Conservation (phyloP, 2,329 filamentous ascomycete species). For the Gliomastix tumulicola region DNA sequence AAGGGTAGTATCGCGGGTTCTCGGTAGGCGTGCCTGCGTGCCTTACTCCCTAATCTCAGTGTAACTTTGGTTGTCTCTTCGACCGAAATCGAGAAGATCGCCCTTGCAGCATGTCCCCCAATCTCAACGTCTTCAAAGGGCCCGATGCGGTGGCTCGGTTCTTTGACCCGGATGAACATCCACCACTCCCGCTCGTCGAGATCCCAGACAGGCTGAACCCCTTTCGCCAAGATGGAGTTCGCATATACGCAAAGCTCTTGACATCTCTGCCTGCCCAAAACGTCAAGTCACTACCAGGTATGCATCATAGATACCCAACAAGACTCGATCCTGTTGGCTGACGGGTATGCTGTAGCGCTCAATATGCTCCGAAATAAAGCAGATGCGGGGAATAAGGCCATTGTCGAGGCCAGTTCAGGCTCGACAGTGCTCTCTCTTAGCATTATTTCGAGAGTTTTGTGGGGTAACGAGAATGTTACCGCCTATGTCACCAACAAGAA, state of each 20-base stretch:
- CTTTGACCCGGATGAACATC: slow-evolving; percentile 14
- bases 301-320: neutral
- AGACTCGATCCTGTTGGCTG: neutral
- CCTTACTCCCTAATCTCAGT: no score
- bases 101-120: no score
- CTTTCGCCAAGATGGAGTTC: neutral
- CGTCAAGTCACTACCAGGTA: slow-evolving; percentile 55
- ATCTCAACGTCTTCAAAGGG: slow-evolving; percentile 49
- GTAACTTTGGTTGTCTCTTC: no score
- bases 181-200: slow-evolving; percentile 54
- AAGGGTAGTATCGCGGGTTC: no score
- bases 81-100: no score
- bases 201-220: slow-evolving; percentile 34
- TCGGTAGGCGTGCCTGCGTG: no score
- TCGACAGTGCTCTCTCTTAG: slow-evolving; percentile 53
- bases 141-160: slow-evolving; percentile 42
- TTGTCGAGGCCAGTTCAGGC: slow-evolving; percentile 55
- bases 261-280: slow-evolving; percentile 57
- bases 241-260: slow-evolving; percentile 41
- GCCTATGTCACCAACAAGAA: slow-evolving; percentile 38
- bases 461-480: slow-evolving; percentile 23
- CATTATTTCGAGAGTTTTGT: slow-evolving; percentile 5
- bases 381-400: slow-evolving; percentile 34
- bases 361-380: slow-evolving; percentile 38
- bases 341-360: slow-evolving; percentile 27